Conservation (phyloP, 2,329 filamentous ascomycete genomes). For the Verticillium albo-atrum region DNA sequence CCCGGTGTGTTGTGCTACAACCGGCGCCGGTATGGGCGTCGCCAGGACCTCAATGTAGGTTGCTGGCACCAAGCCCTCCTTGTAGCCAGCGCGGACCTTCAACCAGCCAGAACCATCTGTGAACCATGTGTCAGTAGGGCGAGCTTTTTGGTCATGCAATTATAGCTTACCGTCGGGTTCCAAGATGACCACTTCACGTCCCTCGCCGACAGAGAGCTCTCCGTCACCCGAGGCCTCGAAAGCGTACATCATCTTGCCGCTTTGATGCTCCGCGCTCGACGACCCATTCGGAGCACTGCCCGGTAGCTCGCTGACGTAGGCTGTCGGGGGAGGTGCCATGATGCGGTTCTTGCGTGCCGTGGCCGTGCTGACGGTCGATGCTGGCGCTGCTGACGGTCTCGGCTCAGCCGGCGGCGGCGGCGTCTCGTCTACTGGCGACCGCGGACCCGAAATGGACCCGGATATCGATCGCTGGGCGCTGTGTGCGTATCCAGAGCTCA, state of each 20-base stretch:
- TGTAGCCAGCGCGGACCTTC: slow-evolving; percentile 69
- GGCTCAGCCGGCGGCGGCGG: slow-evolving; percentile 25
- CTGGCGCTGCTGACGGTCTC: slow-evolving; percentile 14
- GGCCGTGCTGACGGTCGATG: slow-evolving; percentile 14
- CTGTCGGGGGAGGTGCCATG: slow-evolving; percentile 79
- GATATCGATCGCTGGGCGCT: slow-evolving; percentile 74
- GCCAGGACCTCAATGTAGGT: slow-evolving; percentile 72
- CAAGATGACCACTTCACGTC: slow-evolving; percentile 69
- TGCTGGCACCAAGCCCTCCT: slow-evolving; percentile 82
- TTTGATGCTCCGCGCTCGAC: slow-evolving; percentile 48
- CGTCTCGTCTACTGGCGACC: slow-evolving; percentile 48
- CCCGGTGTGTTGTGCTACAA: slow-evolving; percentile 39
- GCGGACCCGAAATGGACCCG: slow-evolving; percentile 46
- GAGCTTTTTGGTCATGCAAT: background rate
- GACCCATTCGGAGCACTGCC: slow-evolving; percentile 43
- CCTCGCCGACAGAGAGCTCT: slow-evolving; percentile 76
- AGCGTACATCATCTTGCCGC: slow-evolving; percentile 82
- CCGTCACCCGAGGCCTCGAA: slow-evolving; percentile 80
- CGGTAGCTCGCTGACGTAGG: slow-evolving; percentile 69
- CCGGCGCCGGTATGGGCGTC: slow-evolving; percentile 28
- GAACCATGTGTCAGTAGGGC: background rate
- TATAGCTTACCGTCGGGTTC: slow-evolving; percentile 77
- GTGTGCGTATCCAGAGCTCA: slow-evolving; percentile 82
- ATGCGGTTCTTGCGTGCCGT: slow-evolving; percentile 62
- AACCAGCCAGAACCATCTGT: slow-evolving; percentile 90